A percentile compares a stretch with the other conserved stretches of the same genome.
phyloP scores from a whole-genome alignment of 129 eudicot genomes.

The Saussurea involucrata region DNA sequence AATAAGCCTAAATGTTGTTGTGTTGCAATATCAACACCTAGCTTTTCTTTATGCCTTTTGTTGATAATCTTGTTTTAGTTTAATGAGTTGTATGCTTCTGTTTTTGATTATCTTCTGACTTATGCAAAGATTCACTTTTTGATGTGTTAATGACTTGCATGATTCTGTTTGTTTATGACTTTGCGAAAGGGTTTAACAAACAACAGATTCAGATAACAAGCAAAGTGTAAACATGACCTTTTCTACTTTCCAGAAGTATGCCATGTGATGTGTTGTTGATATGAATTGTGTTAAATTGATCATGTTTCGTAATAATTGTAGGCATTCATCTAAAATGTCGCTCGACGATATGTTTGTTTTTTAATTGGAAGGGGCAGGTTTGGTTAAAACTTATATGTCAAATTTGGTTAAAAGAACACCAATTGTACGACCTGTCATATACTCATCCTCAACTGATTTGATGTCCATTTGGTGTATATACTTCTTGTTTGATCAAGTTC shows the following conservation, averaged over 20 bases:
- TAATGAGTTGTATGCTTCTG: not conserved
- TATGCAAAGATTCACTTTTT: not conserved
- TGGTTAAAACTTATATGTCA: not conserved
- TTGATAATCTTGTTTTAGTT: not conserved
- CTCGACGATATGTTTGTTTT: too few relatives aligned
- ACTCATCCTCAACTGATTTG: not conserved
- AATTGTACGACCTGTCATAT: not conserved
- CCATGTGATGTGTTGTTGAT: too few relatives aligned
- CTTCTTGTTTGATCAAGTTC: conserved; percentile 4
- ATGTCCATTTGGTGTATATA: not conserved
- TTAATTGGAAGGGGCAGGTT: too few relatives aligned
- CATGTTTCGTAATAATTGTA: not conserved
- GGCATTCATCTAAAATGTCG: not conserved
- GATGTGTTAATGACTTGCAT: not conserved
- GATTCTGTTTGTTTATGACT: not conserved
- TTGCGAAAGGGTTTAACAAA: not conserved
- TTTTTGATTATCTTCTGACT: not conserved
- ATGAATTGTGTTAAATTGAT: not conserved
- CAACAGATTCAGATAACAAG: not conserved
- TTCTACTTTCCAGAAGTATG: not conserved
- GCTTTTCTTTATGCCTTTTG: not conserved
- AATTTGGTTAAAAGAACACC: conserved; percentile 4
- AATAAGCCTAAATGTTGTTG: not conserved
- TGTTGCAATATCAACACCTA: not conserved
- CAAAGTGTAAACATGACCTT: not conserved